A percentile compares a stretch with the other conserved stretches of the same genome.
These are phyloP conservation scores for Phialemonium atrogriseum DNA, from an alignment of 2,329 filamentous ascomycete genomes.

Conservation along the genomic window DNA sequence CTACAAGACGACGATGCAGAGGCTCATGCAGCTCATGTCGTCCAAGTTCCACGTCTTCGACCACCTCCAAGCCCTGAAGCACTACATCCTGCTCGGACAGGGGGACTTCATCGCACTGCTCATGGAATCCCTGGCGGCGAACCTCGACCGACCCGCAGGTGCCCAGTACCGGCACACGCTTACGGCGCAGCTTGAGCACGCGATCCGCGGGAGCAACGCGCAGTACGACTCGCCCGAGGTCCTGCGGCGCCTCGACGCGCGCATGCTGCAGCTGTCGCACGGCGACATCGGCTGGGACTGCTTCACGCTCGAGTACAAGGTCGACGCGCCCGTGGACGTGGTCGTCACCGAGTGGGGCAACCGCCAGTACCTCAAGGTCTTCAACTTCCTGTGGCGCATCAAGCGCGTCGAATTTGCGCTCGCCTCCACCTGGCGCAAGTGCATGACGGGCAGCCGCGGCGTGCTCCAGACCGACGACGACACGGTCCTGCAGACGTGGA, in stretches of 20 bases:
- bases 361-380: slow-evolving; percentile 95
- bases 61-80: slow-evolving; percentile 84
- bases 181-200: slow-evolving; percentile 95
- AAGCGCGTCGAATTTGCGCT: slow-evolving; percentile 96
- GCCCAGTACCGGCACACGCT: slow-evolving; percentile 94
- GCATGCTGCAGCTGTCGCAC: slow-evolving; percentile 93
- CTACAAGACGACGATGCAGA: slow-evolving; percentile 96
- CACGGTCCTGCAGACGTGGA: slow-evolving; percentile 74
- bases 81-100: slow-evolving; percentile 88
- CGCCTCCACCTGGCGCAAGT: slow-evolving; percentile 83
- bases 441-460: slow-evolving; percentile 90
- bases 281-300: slow-evolving; percentile 99
- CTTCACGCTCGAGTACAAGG: slow-evolving; percentile 97
- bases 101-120: slow-evolving; percentile 95
- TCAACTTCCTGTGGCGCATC: slow-evolving; percentile 98
- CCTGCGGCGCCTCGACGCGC: slow-evolving; percentile 83
- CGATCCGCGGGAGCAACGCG: slow-evolving; percentile 92
- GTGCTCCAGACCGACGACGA: slow-evolving; percentile 69
- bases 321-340: slow-evolving; percentile 92
- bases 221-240: slow-evolving; percentile 93
- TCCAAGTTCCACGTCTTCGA: slow-evolving; percentile 92
- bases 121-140: slow-evolving; percentile 92
- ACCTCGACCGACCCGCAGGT: slow-evolving; percentile 90
- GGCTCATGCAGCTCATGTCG: slow-evolving; percentile 87
- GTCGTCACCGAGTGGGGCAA: slow-evolving; percentile 94